phyloP scores from a whole-genome alignment of 495 filamentous ascomycete species.

The Penicillium macrosclerotiorum region DNA sequence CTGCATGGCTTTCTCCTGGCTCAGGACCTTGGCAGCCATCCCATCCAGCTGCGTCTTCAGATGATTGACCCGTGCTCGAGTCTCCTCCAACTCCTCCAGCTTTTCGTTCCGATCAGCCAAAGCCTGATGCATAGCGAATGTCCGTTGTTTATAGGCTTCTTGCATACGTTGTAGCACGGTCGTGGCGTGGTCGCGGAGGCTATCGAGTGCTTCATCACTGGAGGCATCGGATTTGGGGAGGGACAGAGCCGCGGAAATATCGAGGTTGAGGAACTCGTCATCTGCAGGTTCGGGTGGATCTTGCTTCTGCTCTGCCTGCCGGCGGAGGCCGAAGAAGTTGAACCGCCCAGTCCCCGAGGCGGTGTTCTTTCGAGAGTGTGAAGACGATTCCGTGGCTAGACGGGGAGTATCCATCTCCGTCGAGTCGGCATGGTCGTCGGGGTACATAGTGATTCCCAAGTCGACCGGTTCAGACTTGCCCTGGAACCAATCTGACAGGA shows the following conservation, averaged over 20 bases:
- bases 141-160: slow-evolving; percentile 65
- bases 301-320: slow-evolving; percentile 24
- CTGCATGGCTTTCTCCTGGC: slow-evolving; percentile 65
- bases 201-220: slow-evolving; percentile 66
- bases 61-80: slow-evolving; percentile 61
- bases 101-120: slow-evolving; percentile 62
- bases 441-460: slow-evolving; percentile 29
- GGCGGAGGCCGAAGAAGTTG: slow-evolving; percentile 39
- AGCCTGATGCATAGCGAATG: slow-evolving; percentile 56
- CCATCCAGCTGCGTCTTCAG: slow-evolving; percentile 74
- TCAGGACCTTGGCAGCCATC: slow-evolving; percentile 64
- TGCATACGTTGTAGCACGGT: slow-evolving; percentile 65
- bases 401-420: slow-evolving; percentile 16
- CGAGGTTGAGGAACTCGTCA: slow-evolving; percentile 64
- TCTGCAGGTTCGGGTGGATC: slow-evolving; percentile 38
- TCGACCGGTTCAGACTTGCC: slow-evolving; percentile 50
- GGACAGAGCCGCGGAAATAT: slow-evolving; percentile 64
- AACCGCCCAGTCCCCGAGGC: slow-evolving; percentile 34
- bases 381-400: slow-evolving; percentile 18
- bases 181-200: slow-evolving; percentile 65
- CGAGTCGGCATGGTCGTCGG: slow-evolving; percentile 22
- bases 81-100: slow-evolving; percentile 71
- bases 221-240: slow-evolving; percentile 50
- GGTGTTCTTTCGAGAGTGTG: slow-evolving; percentile 38
- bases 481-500: slow-evolving; percentile 51